Evolutionary conservation across 495 filamentous ascomycete species (phyloP).

Genomic region (Penicillium paxilli): DNA sequence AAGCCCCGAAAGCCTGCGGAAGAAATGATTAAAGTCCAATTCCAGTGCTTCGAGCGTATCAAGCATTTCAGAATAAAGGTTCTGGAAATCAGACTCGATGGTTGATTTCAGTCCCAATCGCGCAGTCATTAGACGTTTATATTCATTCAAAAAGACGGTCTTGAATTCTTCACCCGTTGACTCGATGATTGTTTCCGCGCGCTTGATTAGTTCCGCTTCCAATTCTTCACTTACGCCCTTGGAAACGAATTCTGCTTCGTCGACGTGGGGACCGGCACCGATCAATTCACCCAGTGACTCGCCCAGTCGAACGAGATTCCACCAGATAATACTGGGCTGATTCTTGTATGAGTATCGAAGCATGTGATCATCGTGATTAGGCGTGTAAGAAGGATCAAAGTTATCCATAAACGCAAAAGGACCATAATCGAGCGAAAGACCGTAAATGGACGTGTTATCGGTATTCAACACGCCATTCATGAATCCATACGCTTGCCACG

Average conservation of each 20-base stretch:
- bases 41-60: constrained; percentile 77
- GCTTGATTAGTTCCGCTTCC: constrained; percentile 66
- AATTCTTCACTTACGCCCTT: constrained; percentile 69
- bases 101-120: constrained; percentile 70
- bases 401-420: constrained; percentile 96
- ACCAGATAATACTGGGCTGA: constrained; percentile 96
- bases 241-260: constrained; percentile 66
- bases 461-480: constrained; percentile 98
- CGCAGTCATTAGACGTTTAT: constrained; percentile 75
- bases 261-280: constrained; percentile 66
- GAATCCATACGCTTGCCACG: constrained; percentile 97
- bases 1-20: constrained; percentile 69
- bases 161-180: constrained; percentile 82
- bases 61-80: constrained; percentile 74
- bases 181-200: constrained; percentile 80
- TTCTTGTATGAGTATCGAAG: constrained; percentile 89
- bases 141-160: constrained; percentile 79
- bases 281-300: constrained; percentile 90
- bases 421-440: constrained; percentile 88
- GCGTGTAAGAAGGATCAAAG: constrained; percentile 92
- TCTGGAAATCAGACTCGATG: constrained; percentile 72
- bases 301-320: constrained; percentile 92
- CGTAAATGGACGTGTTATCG: constrained; percentile 91
- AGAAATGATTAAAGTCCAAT: constrained; percentile 91
- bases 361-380: constrained; percentile 91